Base-by-base conservation (phyloP, 352 stramenopile species). In the Discostella stelligera region DNA sequence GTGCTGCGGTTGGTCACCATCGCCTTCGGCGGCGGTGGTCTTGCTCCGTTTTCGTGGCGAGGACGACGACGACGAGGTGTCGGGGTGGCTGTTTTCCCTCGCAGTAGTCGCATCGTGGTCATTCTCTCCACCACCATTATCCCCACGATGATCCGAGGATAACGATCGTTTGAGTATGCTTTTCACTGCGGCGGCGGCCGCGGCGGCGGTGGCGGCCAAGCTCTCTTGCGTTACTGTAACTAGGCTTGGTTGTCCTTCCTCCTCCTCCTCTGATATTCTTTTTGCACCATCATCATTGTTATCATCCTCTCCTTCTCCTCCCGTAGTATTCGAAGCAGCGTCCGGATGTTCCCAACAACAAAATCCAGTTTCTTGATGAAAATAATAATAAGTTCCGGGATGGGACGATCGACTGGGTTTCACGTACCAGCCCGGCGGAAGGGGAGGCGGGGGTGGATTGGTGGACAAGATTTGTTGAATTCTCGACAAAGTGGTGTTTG, bases 371-470 rank as follows among this genome's bases (percentile, higher is more conserved):
- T 90, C 83, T 44, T 85, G 76, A 77, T 90, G 83, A 63, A 86
- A 93, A 69, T 91, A 93, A 74, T 89, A 93, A 44, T 72, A 85
- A 58, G 61, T 77, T 14, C 72, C 71, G 10, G 86, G 37, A 44
- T 44, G 83, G 25, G 80, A 61, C 11, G 74, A 80, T 21, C 48
- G 21, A 30, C 59, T 75, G 58, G 79, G 52, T 72, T 85, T 83
- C 16, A 87, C 20, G 21, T 89, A 71, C 86, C 86, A 92, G n/a
- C 77, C 76, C 6, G 64, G 7, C 0, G 84, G 86, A 3, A 86
- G 56, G 18, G 79, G 39, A 13, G 63, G n/a, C 3, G 79, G 79
- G 4, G 74, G 74, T 14, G 77, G 71, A 67, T 77, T 75, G 25
- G 49, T 37, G 55, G 54, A 18, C 10, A 80, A 46, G 50, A 61